Evolutionary conservation across 2,329 filamentous ascomycete species (phyloP).

Genomic region (Cercospora brassicicola): DNA sequence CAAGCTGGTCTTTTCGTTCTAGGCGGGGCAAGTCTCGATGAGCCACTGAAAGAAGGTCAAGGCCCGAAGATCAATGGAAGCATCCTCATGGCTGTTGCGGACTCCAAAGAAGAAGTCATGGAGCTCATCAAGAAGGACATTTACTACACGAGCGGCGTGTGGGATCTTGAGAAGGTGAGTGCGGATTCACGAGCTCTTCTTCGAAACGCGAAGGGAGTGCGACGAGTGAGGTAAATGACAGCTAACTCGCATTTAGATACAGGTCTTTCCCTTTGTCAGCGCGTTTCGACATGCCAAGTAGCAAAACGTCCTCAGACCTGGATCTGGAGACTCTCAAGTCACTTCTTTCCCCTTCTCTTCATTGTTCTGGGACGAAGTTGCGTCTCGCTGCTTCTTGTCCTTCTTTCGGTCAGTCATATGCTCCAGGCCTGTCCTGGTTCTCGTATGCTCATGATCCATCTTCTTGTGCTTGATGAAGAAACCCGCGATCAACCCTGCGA

Average conservation of each 20-base stretch:
- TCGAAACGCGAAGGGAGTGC: background rate
- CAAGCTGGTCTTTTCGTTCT: conserved; percentile 62
- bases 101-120: conserved; percentile 63
- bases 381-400: background rate
- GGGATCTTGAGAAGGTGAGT: conserved; percentile 61
- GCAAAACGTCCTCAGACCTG: background rate
- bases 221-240: background rate
- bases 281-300: background rate
- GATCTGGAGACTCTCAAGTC: background rate
- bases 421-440: background rate
- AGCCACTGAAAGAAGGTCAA: conserved; percentile 62
- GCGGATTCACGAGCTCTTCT: background rate
- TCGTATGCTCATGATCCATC: background rate
- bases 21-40: conserved; percentile 68
- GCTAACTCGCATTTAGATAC: background rate
- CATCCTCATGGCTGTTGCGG: conserved; percentile 66
- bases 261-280: background rate
- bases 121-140: conserved; percentile 69
- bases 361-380: background rate
- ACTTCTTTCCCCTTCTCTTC: background rate
- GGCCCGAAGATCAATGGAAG: conserved; percentile 72
- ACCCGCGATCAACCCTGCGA: background rate
- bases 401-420: background rate
- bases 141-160: conserved; percentile 71
- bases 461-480: conserved; percentile 1